Evolutionary conservation across 75 land plant genomes (phyloP), one percentile per base, ranked within the genome.

Genomic region (Pinus taeda): DNA sequence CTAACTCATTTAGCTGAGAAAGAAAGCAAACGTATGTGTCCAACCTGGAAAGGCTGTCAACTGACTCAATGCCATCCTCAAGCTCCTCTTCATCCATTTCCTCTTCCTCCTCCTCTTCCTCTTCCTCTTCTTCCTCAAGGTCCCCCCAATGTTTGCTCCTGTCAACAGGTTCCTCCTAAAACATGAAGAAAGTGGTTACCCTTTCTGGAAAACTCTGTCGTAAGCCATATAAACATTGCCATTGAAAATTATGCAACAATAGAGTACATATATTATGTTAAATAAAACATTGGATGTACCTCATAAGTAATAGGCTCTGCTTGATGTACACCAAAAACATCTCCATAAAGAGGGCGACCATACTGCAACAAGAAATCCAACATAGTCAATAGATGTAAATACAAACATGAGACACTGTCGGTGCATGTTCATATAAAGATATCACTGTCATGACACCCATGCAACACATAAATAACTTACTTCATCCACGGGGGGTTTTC

Each of bases 401-500:
- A 2, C 5, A 79, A 29, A 74, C 18, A 74, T 21, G 4, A 39
- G 21, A 36, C 53, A 69, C 15, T 20, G 12, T 21, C 15, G 2
- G 11, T 58, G n/a, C 60, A 18, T 60, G 61, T 59, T 74, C 26
- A 17, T 21, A 13, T 60, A 6, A n/a, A 42, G 24, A 42, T 15
- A 69, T 42, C 22, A 69, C 45, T 69, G 8, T 18, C n/a, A 17
- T 15, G 55, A 9, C 36, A 78, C 20, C 6, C 5, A 79, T 59
- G 15, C n/a, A 75, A 42, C n/a, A 73, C 21, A 61, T 36, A 15
- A 60, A 60, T 61, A 29, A 75, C 83, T 79, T 53, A 97, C 99
- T 81, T 97, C 98, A 85, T 97, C 99, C 59, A 97, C 99, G 81
- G 99, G 99, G 74, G 99, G 98, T 77, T 95, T 97, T 18, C 99